Evolutionary conservation across 352 stramenopile species (phyloP).

Genomic region (Phytophthora sojae): DNA sequence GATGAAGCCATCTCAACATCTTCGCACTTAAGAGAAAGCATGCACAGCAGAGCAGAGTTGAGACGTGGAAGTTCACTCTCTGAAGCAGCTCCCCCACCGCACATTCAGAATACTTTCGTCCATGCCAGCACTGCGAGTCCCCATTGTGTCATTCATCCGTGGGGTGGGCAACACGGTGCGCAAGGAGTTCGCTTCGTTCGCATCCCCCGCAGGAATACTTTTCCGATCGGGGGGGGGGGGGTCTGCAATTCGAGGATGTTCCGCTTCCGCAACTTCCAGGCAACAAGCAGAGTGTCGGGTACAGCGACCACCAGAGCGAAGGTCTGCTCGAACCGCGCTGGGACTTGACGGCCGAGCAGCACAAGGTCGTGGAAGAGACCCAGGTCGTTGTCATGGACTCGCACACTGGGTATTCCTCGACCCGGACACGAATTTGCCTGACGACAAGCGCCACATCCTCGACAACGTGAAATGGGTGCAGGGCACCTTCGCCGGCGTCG

Average conservation of each 20-base stretch:
- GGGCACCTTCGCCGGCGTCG: slow-evolving; percentile 61
- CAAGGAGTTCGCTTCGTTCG: slow-evolving; percentile 13
- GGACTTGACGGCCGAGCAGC: slow-evolving; percentile 26
- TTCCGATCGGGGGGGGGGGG: slow-evolving; percentile 27
- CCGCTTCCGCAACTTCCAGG: slow-evolving; percentile 27
- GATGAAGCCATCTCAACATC: background rate
- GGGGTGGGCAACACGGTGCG: slow-evolving; percentile 24
- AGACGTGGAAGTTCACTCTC: slow-evolving; percentile 2
- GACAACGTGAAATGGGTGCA: slow-evolving; percentile 60
- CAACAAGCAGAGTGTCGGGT: slow-evolving; percentile 32
- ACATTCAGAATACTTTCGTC: background rate
- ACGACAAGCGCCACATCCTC: slow-evolving; percentile 36
- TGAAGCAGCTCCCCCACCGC: background rate
- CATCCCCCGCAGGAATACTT: slow-evolving; percentile 24
- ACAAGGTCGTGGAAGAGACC: slow-evolving; percentile 26
- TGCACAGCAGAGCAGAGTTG: background rate
- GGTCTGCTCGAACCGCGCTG: slow-evolving; percentile 15
- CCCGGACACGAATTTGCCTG: slow-evolving; percentile 8
- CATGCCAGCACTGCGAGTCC: slow-evolving; percentile 17
- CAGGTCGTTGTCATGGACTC: slow-evolving; percentile 36
- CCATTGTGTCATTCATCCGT: slow-evolving; percentile 33
- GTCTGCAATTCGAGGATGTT: slow-evolving; percentile 24
- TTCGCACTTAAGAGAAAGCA: background rate
- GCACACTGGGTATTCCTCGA: slow-evolving; percentile 47
- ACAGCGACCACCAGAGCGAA: slow-evolving; percentile 6